Base-by-base conservation (phyloP, 2,329 filamentous ascomycete species). In the Aspergillus sclerotialis region DNA sequence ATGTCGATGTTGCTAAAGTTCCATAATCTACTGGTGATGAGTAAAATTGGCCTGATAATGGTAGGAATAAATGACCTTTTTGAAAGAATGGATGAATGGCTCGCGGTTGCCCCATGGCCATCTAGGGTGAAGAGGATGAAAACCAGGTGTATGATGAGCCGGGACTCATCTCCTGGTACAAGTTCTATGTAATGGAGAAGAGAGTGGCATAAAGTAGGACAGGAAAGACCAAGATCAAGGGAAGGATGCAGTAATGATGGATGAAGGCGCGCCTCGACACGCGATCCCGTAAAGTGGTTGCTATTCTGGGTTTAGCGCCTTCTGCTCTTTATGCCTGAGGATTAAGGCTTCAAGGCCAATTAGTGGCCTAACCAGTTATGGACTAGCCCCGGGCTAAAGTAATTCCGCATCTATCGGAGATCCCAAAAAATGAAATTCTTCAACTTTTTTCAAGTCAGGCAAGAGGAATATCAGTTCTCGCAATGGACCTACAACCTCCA, bases 401-500 rank as follows among this genome's bases (percentile, higher is more conserved):
- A 23, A 7, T 6, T 10, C 19, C 19, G 19, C 7, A 6, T 6
- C 7, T 10, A 6, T 23, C 19, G 19, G 19, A 23, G 19, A 23
- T 23, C 19, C 10, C 6, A 23, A 23, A 10, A 23, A 23, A 7
- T 23, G 19, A 23, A 23, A 7, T 23, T 23, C 19, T 23, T 23
- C 19, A 23, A 23, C 19, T 7, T 23, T n/a, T 23, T 23, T 23
- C 19, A 23, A 10, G 6, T 10, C 19, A 23, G 27, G 37, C 28
- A 27, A 30, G 14, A 25, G n/a, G n/a, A 24, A 27, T 30, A 30
- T 36, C 27, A 30, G 33, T 35, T 28, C 27, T 28, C 32, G 42
- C 29, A 32, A 69, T 69, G 66, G 64, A 67, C 48, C 43, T 69
- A 24, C 61, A 61, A 39, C 48, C 61, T 24, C 66, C 66, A 4